Evolutionary conservation across 2,329 filamentous ascomycete genomes (phyloP).

Genomic region (Alternaria longipes): DNA sequence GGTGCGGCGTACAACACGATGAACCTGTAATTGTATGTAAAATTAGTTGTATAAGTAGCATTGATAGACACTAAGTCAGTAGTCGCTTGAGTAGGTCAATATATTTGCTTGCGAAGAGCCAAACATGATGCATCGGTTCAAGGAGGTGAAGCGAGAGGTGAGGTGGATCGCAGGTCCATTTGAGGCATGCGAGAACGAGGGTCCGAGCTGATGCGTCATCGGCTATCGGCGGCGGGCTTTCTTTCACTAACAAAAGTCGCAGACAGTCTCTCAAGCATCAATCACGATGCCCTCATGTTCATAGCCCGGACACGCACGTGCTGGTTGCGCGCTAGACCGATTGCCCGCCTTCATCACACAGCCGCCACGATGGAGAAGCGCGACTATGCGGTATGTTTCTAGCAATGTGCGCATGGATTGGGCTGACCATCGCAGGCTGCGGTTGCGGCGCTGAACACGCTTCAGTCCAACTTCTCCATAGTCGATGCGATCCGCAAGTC

Average conservation of each 20-base stretch:
- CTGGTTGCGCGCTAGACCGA: constrained; percentile 20
- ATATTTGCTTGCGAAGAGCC: background rate
- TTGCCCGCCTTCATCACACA: constrained; percentile 28
- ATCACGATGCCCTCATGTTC: constrained; percentile 45
- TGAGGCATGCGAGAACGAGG: background rate
- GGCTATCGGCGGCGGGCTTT: constrained; percentile 30
- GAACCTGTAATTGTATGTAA: background rate
- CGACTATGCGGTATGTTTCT: constrained; percentile 46
- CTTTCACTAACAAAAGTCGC: constrained; percentile 24
- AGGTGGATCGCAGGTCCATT: background rate
- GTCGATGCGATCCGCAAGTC: constrained; percentile 81
- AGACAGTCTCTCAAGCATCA: constrained; percentile 9
- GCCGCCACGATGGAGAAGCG: constrained; percentile 41
- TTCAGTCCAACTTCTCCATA: constrained; percentile 81
- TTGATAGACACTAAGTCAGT: no score
- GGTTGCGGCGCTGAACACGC: constrained; percentile 74
- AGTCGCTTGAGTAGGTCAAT: background rate
- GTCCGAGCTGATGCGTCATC: constrained; percentile 29
- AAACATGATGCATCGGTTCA: background rate
- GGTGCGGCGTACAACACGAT: background rate
- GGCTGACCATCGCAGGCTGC: constrained; percentile 64
- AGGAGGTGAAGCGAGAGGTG: background rate
- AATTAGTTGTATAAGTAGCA: background rate
- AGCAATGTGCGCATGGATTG: background rate
- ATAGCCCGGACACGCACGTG: constrained; percentile 34